These are phyloP conservation scores for Trichoderma gamsii DNA, from an alignment of 495 filamentous ascomycete genomes.

Conservation along the genomic window DNA sequence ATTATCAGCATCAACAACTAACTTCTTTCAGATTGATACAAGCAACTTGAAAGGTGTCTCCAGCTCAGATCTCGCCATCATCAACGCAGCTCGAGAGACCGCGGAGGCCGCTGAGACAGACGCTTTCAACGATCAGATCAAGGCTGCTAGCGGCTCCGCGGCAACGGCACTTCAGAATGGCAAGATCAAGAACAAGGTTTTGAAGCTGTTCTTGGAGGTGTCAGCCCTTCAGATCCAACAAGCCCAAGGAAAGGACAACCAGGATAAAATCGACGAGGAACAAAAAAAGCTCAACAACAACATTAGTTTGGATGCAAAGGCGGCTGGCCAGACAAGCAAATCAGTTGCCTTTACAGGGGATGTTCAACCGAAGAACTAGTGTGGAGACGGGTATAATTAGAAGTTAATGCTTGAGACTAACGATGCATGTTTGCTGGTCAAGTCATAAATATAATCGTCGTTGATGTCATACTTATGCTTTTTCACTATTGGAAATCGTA, in stretches of 20 bases:
- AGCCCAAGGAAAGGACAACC: constrained; percentile 34
- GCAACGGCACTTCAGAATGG: constrained; percentile 41
- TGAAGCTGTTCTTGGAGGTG: constrained; percentile 40
- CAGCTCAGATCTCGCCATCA: constrained; percentile 34
- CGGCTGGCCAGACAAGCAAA: constrained; percentile 25
- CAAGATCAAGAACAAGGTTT: constrained; percentile 52
- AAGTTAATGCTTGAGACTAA: too few species aligned
- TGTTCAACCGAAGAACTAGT: background rate
- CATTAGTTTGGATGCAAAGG: constrained; percentile 35
- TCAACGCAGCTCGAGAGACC: constrained; percentile 33
- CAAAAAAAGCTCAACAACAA: constrained; percentile 43
- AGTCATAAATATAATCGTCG: too few species aligned
- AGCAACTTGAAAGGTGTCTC: constrained; percentile 32
- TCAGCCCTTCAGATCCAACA: constrained; percentile 30
- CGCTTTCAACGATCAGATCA: constrained; percentile 36
- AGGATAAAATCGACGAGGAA: constrained; percentile 30
- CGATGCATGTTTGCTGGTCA: too few species aligned
- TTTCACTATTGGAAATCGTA: too few species aligned
- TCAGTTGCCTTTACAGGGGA: background rate
- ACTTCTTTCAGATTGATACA: background rate
- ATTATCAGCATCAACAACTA: background rate
- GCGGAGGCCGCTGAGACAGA: constrained; percentile 36
- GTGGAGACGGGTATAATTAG: too few species aligned
- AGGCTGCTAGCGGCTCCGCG: constrained; percentile 28
- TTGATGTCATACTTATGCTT: too few species aligned